Evolutionary conservation across 768 basidiomycete species (phyloP), one percentile per base, ranked within the genome.

Genomic region (Agrocybe pediades): DNA sequence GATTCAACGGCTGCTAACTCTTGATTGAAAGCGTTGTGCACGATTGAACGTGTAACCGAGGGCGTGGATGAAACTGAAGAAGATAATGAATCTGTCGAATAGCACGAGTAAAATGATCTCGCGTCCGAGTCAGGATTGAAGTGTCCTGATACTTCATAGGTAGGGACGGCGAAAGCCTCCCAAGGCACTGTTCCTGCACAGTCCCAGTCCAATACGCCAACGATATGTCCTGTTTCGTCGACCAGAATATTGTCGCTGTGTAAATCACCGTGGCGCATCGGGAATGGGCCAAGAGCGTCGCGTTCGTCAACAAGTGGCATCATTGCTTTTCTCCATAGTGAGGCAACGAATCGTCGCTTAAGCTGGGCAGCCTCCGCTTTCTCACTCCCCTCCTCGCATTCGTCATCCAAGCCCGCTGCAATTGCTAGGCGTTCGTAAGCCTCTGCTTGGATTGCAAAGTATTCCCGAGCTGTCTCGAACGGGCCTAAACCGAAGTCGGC

Each of bases 401-500:
- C 67, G 23, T 68, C 68, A 9, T 65, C 66, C 15, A 60, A 49
- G n/a, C 64, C 65, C 2, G 65, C 68, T n/a, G 68, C 70, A 46
- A 71, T 65, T 0, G 74, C 74, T 13, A 75, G 64, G 48, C 66
- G 60, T 48, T 74, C 72, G 54, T 74, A 76, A 2, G 74, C 74
- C 46, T 76, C 73, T 1, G 71, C 73, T 48, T 74, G 69, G 16
- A 74, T 62, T 2, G 64, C 56, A 51, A 74, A 76, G 55, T 76
- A 76, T 46, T 76, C 72, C 48, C 68, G 68, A 8, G 74, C 74
- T 1, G 68, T 71, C 16, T 59, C 57, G 54, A 76, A 76, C 19
- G 74, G 74, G 16, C 74, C 74, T 24, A 76, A 61, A 1, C 74
- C 74, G 55, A 74, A 76, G 52, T 76, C 74, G 1, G 74, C 73